Evolutionary conservation across 768 basidiomycete species (phyloP), one percentile per base, ranked within the genome.

Genomic region (Leccinum subtestaceum): DNA sequence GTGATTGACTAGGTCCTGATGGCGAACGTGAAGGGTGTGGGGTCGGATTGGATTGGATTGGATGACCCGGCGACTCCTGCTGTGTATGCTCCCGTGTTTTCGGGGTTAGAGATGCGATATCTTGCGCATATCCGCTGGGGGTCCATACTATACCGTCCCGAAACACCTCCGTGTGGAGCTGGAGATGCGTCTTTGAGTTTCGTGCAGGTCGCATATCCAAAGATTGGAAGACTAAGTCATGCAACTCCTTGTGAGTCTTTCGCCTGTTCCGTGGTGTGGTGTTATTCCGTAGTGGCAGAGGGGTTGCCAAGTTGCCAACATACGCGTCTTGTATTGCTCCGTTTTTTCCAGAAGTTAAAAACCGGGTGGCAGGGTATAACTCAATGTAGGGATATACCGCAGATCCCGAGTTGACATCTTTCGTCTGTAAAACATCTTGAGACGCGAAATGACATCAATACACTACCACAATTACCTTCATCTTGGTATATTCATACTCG

Each of bases 101-200:
- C 31, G 27, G 51, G 7, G 52, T 50, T 25, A 60, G 19, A 21
- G 48, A 47, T 6, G 60, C 48, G 13, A 70, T 31, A 25, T 70
- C 68, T 40, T 64, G 61, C 11, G 25, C 36, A 45, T 62, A 60
- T 46, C 72, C 73, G 32, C 70, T 73, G 6, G 74, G 72, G 12
- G 73, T 69, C 60, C 64, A 64, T 11, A 69, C 66, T n/a, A 64
- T 38, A 9, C 65, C 69, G 19, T 66, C 60, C 25, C 64, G 65
- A 38, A 76, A 78, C 5, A 78, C 70, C 27, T 67, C 64, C 2
- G 34, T 29, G 51, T 77, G 76, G 13, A 78, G 70, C 15, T 75
- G 68, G n/a, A 54, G 38, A 50, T 78, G 78, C n/a, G 70, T 72
- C 58, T 70, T 78, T 62, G 73, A 27, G 3, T 23, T 45, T 38